phyloP scores from a whole-genome alignment of 371 early-diverging fungal species.

The Mortierella sp. region DNA sequence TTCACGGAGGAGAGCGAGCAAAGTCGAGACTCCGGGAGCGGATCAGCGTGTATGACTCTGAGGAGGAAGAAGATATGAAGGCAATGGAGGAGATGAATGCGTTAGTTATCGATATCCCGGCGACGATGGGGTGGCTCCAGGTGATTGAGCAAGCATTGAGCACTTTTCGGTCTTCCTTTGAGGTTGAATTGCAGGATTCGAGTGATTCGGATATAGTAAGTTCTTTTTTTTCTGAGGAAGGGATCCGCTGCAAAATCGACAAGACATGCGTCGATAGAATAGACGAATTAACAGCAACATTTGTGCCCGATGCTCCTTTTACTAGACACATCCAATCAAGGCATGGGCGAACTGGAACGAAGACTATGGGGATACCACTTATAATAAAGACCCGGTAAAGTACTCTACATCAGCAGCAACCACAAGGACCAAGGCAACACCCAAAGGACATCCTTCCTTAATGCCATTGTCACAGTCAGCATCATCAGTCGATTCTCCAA shows the following conservation, averaged over 20 bases:
- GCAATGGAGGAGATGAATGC: conserved; percentile 20
- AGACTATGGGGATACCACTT: background rate
- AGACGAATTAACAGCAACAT: too few relatives aligned
- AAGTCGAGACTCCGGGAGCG: conserved; percentile 13
- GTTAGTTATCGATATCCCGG: conserved; percentile 23
- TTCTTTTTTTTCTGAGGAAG: background rate
- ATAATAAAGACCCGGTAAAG: background rate
- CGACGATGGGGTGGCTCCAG: conserved; percentile 32
- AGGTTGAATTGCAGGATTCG: conserved; percentile 2
- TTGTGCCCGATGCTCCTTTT: background rate
- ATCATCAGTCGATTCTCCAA: background rate
- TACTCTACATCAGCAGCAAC: background rate
- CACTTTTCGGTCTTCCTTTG: conserved; percentile 12
- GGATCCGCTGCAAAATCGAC: background rate
- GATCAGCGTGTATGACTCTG: conserved; percentile 26
- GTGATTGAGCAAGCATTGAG: conserved; percentile 23
- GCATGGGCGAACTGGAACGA: conserved; percentile 14
- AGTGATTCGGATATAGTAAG: background rate
- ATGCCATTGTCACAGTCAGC: background rate
- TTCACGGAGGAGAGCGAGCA: background rate
- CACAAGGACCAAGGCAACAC: background rate
- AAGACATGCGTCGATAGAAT: background rate
- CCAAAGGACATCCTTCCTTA: background rate
- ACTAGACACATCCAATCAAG: conserved; percentile 24
- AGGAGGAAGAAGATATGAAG: conserved; percentile 23